Base-by-base conservation (phyloP, 192 early-diverging fungal genomes). In the Backusella australiensis region DNA sequence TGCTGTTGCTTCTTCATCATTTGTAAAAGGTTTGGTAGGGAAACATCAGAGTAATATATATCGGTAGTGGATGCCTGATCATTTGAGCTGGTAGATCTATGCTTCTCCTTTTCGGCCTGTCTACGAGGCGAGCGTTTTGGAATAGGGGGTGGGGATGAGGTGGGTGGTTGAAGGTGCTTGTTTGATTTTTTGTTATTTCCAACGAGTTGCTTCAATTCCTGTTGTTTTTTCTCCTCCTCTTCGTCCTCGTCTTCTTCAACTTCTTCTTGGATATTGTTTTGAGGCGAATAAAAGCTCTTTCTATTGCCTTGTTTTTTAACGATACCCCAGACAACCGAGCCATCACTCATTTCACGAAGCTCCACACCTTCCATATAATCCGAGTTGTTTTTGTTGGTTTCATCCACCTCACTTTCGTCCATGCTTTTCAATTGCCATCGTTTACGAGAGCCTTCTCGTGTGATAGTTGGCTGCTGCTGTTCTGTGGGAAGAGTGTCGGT, bases 271-370 rank as follows among this genome's bases (percentile, higher is more conserved):
- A 41, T 52, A 9, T n/a, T 14, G 36, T 44, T 63, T n/a, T 41
- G 69, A 5, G 77, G 72, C 1, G 72, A 26, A 35, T 69, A 77
- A 34, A 73, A 77, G 39, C 80, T 73, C 68, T 73, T 73, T 26
- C 80, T 34, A 39, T 81, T 74, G 3, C 76, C 75, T 42, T 77
- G 26, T 4, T 74, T 77, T 34, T 77, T 73, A 15, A 81, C 80
- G 44, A 81, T 66, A 15, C 80, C 81, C 72, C 77, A 82, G n/a
- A 75, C 65, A 34, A 82, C 74, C 12, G 76, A 67, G 15, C 81
- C 81, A 34, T 82, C 81, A 38, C 81, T 82, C 73, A 78, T 77
- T 72, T 82, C 81, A 19, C 81, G 81, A 21, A 82, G 53, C 69
- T 82, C 81, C 41, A 82, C 49, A 5, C 81, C 81, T 42, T 78